Conservation (phyloP, 176 grass and related monocot species). For the Aegilops speltoides region DNA sequence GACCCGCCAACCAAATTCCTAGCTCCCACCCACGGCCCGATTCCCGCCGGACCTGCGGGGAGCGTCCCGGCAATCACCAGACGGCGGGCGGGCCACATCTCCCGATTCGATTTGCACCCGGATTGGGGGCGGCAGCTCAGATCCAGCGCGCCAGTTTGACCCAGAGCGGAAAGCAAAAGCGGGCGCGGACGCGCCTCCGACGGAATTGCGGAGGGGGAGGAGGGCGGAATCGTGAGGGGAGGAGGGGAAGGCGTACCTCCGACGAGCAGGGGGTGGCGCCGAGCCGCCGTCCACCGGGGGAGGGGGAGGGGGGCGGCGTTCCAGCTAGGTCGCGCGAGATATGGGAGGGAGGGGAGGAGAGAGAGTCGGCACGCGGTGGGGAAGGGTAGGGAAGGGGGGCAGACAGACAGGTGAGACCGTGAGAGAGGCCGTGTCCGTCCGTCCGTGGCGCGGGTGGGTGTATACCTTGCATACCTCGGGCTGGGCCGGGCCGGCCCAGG, state of each 20-base stretch:
- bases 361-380: too few species aligned
- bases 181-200: not conserved
- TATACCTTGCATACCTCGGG: too few species aligned
- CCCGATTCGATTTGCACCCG: not conserved
- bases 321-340: slow-evolving; percentile 20
- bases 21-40: not conserved
- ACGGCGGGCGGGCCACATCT: not conserved
- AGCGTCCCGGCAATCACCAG: not conserved
- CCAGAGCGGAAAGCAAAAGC: not conserved
- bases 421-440: too few species aligned
- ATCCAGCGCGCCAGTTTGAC: not conserved
- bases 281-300: slow-evolving; percentile 1
- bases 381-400: not conserved
- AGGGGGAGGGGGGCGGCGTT: not conserved
- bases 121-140: not conserved
- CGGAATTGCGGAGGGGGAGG: not conserved
- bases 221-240: not conserved
- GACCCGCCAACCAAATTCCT: not conserved
- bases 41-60: not conserved
- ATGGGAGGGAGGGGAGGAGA: not conserved
- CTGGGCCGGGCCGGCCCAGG: too few species aligned
- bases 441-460: too few species aligned
- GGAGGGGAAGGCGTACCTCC: not conserved
- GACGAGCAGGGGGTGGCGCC: not conserved
- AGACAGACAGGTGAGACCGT: too few species aligned